Evolutionary conservation across 225 moss, liverwort and hornwort species (phyloP).

Genomic region (Neckera pumila): DNA sequence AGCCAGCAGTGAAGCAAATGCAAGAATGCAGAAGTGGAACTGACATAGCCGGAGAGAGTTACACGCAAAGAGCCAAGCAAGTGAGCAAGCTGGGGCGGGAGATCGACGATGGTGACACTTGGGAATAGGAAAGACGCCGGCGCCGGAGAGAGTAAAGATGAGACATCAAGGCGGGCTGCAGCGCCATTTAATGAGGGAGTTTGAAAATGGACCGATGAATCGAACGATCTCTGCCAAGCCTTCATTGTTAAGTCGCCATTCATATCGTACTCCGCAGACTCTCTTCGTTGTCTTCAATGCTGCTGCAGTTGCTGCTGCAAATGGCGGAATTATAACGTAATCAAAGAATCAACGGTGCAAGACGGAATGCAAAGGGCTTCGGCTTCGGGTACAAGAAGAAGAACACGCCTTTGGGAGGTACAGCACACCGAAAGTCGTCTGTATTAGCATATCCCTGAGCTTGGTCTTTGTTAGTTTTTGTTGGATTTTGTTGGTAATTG

Average conservation of each 20-base stretch:
- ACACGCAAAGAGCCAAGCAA: not conserved
- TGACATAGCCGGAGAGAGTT: not conserved
- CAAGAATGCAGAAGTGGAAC: not conserved
- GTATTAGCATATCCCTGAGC: not conserved
- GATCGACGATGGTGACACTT: not conserved
- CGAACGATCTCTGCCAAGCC: not conserved
- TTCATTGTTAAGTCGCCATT: conserved; percentile 1
- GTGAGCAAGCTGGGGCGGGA: too few species aligned
- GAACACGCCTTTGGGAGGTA: not conserved
- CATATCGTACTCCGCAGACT: not conserved
- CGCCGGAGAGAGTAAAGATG: not conserved
- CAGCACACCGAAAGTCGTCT: too few species aligned
- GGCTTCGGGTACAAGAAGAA: not conserved
- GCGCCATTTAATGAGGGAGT: conserved; percentile 11
- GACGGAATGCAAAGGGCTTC: not conserved
- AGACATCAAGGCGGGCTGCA: conserved; percentile 4
- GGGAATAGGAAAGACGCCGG: not conserved
- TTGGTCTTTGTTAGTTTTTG: too few species aligned
- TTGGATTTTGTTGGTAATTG: not conserved
- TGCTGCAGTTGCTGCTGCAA: not conserved
- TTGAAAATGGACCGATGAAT: conserved; percentile 4
- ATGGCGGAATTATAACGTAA: not conserved
- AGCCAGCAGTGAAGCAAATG: not conserved
- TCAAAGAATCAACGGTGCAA: not conserved
- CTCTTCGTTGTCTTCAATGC: not conserved